Conservation (phyloP, 345 rosid species). For the Schrenkiella parvula region DNA sequence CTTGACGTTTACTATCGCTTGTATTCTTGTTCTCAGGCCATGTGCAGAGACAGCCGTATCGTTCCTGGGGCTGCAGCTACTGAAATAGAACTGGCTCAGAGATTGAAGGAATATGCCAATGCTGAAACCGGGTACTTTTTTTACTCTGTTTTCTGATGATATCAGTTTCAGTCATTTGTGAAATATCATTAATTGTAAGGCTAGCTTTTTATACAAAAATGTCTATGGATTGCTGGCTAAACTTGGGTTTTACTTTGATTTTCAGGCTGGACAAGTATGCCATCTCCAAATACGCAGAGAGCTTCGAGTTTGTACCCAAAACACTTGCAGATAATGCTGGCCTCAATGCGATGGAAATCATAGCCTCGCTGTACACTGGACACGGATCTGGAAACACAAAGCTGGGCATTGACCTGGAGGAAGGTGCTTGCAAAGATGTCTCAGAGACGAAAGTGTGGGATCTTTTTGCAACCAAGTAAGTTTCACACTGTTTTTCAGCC, state of each 20-base stretch:
- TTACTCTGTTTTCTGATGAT: not conserved
- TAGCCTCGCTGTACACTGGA: constrained; percentile 81
- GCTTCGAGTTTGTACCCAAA: constrained; percentile 93
- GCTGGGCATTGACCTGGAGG: constrained; percentile 86
- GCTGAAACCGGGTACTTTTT: constrained; percentile 80
- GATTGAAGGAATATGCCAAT: constrained; percentile 85
- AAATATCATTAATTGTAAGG: not conserved
- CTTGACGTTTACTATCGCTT: not conserved
- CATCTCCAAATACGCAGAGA: constrained; percentile 89
- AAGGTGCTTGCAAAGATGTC: constrained; percentile 71
- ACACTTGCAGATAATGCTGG: constrained; percentile 97
- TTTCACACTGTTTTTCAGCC: not conserved
- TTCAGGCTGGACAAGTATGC: constrained; percentile 92
- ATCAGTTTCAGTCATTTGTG: not conserved
- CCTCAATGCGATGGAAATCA: constrained; percentile 90
- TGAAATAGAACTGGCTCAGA: constrained; percentile 92
- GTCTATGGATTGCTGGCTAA: not conserved
- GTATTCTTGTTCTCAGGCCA: constrained; percentile 53
- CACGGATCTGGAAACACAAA: constrained; percentile 88
- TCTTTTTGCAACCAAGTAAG: constrained; percentile 83
- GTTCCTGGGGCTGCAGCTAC: constrained; percentile 97
- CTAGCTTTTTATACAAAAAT: not conserved
- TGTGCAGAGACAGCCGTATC: constrained; percentile 95
- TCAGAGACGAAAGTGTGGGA: constrained; percentile 76
- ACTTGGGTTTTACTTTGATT: not conserved